Conservation (phyloP, 2,329 filamentous ascomycete species). For the Teratosphaeria viscida region DNA sequence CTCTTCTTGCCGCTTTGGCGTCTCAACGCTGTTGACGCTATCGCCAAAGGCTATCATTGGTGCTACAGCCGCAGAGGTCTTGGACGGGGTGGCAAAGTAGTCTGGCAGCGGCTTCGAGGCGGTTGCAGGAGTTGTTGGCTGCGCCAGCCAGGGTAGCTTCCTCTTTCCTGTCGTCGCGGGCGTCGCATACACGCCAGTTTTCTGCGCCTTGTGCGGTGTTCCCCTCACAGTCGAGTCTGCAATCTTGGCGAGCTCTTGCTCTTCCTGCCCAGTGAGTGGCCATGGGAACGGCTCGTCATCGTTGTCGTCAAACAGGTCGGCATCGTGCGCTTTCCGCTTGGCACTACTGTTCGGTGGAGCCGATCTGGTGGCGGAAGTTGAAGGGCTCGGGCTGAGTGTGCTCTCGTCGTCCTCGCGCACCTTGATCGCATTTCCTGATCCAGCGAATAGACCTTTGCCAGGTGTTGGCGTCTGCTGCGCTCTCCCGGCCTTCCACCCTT, state of each 20-base stretch:
- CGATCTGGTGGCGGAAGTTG: background rate
- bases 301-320: slow-evolving; percentile 16
- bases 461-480: background rate
- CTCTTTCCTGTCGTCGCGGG: slow-evolving; percentile 22
- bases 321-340: slow-evolving; percentile 23
- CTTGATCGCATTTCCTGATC: background rate
- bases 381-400: background rate
- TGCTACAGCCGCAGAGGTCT: background rate
- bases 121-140: slow-evolving; percentile 12
- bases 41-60: background rate
- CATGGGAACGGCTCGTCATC: slow-evolving; percentile 24
- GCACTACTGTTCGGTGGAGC: slow-evolving; percentile 3
- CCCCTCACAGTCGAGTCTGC: slow-evolving; percentile 12
- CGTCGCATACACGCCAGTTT: slow-evolving; percentile 29
- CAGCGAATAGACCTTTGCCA: slow-evolving; percentile 1
- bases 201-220: slow-evolving; percentile 32
- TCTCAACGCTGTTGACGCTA: slow-evolving; percentile 6
- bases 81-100: slow-evolving; percentile 19
- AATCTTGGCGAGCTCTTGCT: slow-evolving; percentile 23
- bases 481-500: slow-evolving; percentile 19
- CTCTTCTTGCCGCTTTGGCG: background rate
- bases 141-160: slow-evolving; percentile 31
- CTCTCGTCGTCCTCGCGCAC: slow-evolving; percentile 2
- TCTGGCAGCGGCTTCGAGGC: slow-evolving; percentile 12
- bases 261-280: slow-evolving; percentile 23